phyloP scores from a whole-genome alignment of 495 filamentous ascomycete species.

The Cercophora newfieldiana region DNA sequence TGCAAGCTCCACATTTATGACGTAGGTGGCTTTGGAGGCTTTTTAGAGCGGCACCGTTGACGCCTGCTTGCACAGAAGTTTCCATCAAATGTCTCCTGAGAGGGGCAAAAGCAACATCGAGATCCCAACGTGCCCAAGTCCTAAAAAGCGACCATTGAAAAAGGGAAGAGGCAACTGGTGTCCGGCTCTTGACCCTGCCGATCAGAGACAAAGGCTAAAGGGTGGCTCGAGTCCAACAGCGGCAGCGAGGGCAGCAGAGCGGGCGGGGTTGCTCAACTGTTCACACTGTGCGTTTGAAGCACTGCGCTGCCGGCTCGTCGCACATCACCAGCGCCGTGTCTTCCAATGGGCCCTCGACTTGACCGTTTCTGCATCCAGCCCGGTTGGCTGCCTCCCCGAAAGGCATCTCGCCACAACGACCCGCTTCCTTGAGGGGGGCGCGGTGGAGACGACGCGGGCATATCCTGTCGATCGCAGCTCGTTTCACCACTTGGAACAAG shows the following conservation, averaged over 20 bases:
- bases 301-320: conserved; percentile 3
- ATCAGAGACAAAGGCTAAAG: conserved; percentile 2
- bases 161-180: background rate
- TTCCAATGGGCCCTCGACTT: background rate
- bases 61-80: background rate
- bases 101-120: conserved; percentile 1
- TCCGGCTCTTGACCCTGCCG: conserved; percentile 1
- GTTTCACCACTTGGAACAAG: background rate
- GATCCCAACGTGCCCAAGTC: too few relatives aligned
- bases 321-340: background rate
- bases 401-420: background rate
- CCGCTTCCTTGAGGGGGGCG: background rate
- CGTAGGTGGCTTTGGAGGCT: conserved; percentile 10
- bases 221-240: conserved; percentile 1
- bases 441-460: background rate
- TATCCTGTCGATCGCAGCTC: background rate
- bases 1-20: background rate
- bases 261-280: background rate
- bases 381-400: background rate
- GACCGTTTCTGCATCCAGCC: background rate
- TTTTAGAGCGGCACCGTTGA: too few relatives aligned
- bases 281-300: conserved; percentile 8
- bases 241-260: background rate
- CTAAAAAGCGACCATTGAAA: background rate
- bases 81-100: conserved; percentile 11